These are phyloP conservation scores for Gynostemma pentaphyllum DNA, from an alignment of 306 rosid species.

Conservation along the genomic window DNA sequence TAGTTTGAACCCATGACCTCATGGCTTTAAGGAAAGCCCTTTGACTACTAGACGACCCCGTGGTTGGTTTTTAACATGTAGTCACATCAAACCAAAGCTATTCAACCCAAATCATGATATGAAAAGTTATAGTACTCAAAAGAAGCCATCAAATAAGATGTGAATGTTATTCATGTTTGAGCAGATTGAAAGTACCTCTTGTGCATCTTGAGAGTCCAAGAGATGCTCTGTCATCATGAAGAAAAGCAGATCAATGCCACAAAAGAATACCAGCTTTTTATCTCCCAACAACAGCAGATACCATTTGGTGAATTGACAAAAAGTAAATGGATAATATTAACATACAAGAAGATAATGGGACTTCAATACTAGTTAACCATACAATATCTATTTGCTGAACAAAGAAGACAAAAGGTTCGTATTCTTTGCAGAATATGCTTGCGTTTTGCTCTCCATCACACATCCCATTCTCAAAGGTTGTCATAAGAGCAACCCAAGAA, in stretches of 20 bases:
- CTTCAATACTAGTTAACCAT: background rate
- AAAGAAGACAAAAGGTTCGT: slow-evolving; percentile 1
- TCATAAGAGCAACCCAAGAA: background rate
- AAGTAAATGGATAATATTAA: background rate
- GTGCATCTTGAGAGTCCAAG: slow-evolving; percentile 6
- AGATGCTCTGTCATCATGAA: slow-evolving; percentile 10
- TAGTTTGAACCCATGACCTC: too few species aligned
- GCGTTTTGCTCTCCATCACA: slow-evolving; percentile 4
- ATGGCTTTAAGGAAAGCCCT: too few species aligned
- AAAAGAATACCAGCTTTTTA: slow-evolving; percentile 9
- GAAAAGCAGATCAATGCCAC: slow-evolving; percentile 6
- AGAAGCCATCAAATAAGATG: slow-evolving; percentile 2
- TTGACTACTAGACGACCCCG: too few species aligned
- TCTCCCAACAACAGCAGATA: slow-evolving; percentile 1
- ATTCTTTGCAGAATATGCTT: slow-evolving; percentile 4
- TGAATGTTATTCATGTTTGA: background rate
- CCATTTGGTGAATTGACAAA: slow-evolving; percentile 1
- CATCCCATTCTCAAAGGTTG: background rate
- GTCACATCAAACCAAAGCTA: slow-evolving; percentile 4
- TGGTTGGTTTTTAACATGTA: slow-evolving; percentile 5
- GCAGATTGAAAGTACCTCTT: slow-evolving; percentile 6
- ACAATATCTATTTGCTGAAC: slow-evolving; percentile 1
- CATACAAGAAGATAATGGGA: background rate
- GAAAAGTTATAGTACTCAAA: slow-evolving; percentile 3
- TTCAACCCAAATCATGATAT: slow-evolving; percentile 5